Conservation (phyloP, 2,329 filamentous ascomycete species). For the Venturia effusa region DNA sequence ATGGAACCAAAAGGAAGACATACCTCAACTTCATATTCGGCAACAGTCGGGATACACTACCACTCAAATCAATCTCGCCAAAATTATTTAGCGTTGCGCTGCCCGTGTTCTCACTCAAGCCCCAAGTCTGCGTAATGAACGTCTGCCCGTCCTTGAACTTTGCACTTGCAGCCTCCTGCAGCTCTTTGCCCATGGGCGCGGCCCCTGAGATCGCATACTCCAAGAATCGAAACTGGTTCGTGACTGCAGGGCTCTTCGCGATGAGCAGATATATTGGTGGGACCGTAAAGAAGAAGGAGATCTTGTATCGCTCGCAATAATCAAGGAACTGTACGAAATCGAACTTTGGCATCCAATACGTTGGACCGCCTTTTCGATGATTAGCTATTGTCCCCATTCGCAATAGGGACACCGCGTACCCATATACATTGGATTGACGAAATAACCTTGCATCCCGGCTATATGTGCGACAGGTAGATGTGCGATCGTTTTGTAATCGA, state of each 20-base stretch:
- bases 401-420: background rate
- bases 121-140: conserved; percentile 44
- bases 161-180: conserved; percentile 39
- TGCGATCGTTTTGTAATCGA: conserved; percentile 32
- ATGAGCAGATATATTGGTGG: conserved; percentile 51
- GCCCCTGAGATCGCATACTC: conserved; percentile 41
- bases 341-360: conserved; percentile 55
- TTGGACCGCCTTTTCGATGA: conserved; percentile 19
- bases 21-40: conserved; percentile 21
- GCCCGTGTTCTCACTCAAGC: conserved; percentile 45
- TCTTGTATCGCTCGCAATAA: conserved; percentile 38
- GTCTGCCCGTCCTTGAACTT: conserved; percentile 36
- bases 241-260: conserved; percentile 44
- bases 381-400: background rate
- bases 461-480: conserved; percentile 39
- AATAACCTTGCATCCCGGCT: conserved; percentile 36
- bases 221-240: conserved; percentile 43
- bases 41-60: conserved; percentile 35
- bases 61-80: conserved; percentile 32
- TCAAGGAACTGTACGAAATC: conserved; percentile 45
- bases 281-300: conserved; percentile 48
- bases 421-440: conserved; percentile 32
- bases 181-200: conserved; percentile 44
- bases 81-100: conserved; percentile 36
- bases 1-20: background rate